These are phyloP conservation scores for Moricandia arvensis DNA, from an alignment of 345 rosid species.

Conservation along the genomic window DNA sequence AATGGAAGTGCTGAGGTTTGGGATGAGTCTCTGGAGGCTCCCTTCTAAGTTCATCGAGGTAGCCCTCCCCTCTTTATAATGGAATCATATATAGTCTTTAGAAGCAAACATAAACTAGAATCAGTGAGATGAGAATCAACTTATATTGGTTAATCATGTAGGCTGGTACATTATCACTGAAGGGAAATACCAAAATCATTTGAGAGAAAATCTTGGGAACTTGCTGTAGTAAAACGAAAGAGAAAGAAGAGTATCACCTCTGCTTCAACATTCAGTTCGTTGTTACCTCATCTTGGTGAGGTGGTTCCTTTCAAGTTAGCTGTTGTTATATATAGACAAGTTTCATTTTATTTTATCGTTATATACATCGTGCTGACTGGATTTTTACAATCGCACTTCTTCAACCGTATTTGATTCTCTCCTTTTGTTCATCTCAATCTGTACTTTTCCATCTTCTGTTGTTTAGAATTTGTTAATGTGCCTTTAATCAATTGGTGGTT, in stretches of 20 bases:
- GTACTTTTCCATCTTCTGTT: not conserved
- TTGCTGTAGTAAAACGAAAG: not conserved
- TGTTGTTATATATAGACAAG: slow-evolving; percentile 7
- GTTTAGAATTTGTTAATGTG: slow-evolving; percentile 22
- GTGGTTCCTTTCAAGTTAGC: slow-evolving; percentile 3
- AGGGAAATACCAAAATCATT: slow-evolving; percentile 6
- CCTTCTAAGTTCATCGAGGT: not conserved
- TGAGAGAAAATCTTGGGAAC: slow-evolving; percentile 11
- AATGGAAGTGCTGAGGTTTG: not conserved
- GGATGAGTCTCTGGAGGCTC: not conserved
- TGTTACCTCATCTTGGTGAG: slow-evolving; percentile 3
- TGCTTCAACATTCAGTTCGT: slow-evolving; percentile 16
- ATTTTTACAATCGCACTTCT: too few species aligned
- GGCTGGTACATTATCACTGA: slow-evolving; percentile 7
- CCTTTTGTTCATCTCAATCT: too few species aligned
- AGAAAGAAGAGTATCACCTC: not conserved
- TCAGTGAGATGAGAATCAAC: not conserved
- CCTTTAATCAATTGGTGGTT: not conserved
- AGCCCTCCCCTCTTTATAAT: not conserved
- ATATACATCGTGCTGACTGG: too few species aligned
- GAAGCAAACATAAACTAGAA: not conserved
- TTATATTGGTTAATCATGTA: slow-evolving; percentile 12
- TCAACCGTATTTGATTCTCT: too few species aligned
- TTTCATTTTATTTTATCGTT: too few species aligned
- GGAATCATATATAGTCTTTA: not conserved